These are phyloP conservation scores for Plenodomus lindquistii DNA, from an alignment of 2,329 filamentous ascomycete species.

Conservation along the genomic window DNA sequence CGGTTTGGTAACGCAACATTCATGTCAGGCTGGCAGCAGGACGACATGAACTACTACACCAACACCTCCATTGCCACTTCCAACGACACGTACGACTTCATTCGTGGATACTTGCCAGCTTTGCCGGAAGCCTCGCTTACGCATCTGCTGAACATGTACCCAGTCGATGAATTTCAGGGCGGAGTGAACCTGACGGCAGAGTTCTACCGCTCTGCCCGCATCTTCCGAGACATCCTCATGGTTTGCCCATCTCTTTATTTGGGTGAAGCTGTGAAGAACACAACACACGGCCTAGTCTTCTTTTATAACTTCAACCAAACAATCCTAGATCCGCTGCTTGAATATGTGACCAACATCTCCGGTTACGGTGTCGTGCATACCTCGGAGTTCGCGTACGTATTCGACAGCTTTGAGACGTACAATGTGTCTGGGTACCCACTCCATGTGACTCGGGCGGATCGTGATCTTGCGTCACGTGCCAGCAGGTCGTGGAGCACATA, in stretches of 20 bases:
- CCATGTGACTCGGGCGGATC: slow-evolving; percentile 46
- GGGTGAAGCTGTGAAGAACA: slow-evolving; percentile 45
- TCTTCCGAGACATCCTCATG: slow-evolving; percentile 59
- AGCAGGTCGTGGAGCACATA: slow-evolving; percentile 56
- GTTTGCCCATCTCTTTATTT: slow-evolving; percentile 53
- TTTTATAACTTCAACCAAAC: slow-evolving; percentile 61
- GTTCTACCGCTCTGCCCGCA: slow-evolving; percentile 55
- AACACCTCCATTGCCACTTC: slow-evolving; percentile 46
- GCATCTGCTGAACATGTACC: slow-evolving; percentile 39
- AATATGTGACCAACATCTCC: slow-evolving; percentile 31
- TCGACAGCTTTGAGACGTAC: slow-evolving; percentile 49
- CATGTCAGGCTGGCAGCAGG: slow-evolving; percentile 52
- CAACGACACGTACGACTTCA: slow-evolving; percentile 47
- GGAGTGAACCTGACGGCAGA: slow-evolving; percentile 50
- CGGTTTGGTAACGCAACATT: slow-evolving; percentile 49
- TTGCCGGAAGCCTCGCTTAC: slow-evolving; percentile 34
- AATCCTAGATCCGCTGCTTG: slow-evolving; percentile 53
- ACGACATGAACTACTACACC: slow-evolving; percentile 53
- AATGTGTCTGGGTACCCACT: slow-evolving; percentile 42
- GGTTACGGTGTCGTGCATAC: slow-evolving; percentile 56
- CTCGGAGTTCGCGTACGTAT: slow-evolving; percentile 59
- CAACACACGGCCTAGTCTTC: slow-evolving; percentile 48
- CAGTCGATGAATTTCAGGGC: slow-evolving; percentile 48
- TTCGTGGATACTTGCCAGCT: slow-evolving; percentile 46
- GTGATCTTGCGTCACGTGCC: slow-evolving; percentile 45